Evolutionary conservation across 306 rosid species (phyloP), one percentile per base, ranked within the genome.

Genomic region (Luffa aegyptiaca): DNA sequence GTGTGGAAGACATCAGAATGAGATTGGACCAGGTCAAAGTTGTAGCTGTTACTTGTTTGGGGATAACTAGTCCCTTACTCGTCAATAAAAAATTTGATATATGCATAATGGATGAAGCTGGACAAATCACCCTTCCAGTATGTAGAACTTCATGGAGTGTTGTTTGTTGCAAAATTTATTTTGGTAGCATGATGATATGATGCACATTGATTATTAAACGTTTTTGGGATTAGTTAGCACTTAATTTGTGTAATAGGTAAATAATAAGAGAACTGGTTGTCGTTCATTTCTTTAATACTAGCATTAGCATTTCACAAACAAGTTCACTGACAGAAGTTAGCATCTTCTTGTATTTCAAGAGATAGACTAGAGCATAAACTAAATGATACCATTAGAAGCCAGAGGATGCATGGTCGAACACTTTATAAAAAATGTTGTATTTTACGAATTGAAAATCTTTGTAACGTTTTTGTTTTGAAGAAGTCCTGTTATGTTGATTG

Each of bases 71-170:
- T 83, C 97, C 98, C 81, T 85, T 91, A 87, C 97, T 94, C 59
- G 85, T 89, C 81, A 88, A 88, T 81, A 89, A 70, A 89, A 91
- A 84, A 82, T 94, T 94, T 79, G 98, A 94, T 79, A 91, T 94
- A 81, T 94, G 97, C 92, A 92, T 94, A 73, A 94, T 94, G 98
- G 98, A 94, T 81, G 98, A 94, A 89, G 98, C 98, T 76, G 98
- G 98, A 74, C 98, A 94, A 88, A 94, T 94, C 68, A 91, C 97
- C 77, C 88, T 92, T 80, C 98, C 98, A 16, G 98, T 94, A 91
- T 65, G 97, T 81, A 70, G 44, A 20, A 51, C 71, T 44, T 55
- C 2, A 33, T 52, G 31, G 79, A 18, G 2, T 41, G 13, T 20
- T 58, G 26, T 21, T 20, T 74, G 26, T 51, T 74, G 78, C 78